phyloP scores from a whole-genome alignment of 2,329 filamentous ascomycete genomes.

The Macroventuria anomochaeta region DNA sequence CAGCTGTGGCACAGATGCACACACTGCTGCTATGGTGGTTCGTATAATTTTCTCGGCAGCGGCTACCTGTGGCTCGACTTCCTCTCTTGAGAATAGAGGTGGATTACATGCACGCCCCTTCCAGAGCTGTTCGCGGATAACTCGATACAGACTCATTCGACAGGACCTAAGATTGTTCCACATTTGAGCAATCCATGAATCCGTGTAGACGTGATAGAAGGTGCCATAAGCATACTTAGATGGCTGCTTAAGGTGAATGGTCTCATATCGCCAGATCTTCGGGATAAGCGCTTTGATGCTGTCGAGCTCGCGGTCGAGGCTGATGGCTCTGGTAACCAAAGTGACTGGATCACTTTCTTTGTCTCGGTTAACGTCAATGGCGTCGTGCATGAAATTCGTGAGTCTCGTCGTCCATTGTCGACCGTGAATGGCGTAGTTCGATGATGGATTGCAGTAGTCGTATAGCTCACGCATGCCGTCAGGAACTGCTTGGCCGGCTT shows the following conservation, averaged over 20 bases:
- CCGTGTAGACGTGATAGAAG: conserved; percentile 39
- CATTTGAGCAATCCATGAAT: conserved; percentile 40
- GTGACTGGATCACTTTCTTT: conserved; percentile 22
- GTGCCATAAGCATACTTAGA: conserved; percentile 26
- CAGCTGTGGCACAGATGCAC: conserved; percentile 39
- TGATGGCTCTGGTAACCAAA: conserved; percentile 22
- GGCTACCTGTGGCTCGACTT: conserved; percentile 15
- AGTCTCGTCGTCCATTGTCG: conserved; percentile 29
- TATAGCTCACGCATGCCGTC: conserved; percentile 32
- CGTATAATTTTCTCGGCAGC: conserved; percentile 25
- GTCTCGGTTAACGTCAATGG: conserved; percentile 31
- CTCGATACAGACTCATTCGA: conserved; percentile 31
- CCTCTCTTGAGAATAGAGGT: conserved; percentile 20
- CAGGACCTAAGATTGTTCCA: conserved; percentile 40
- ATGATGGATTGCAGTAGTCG: conserved; percentile 17
- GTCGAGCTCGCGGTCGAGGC: conserved; percentile 33
- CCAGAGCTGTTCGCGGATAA: conserved; percentile 29
- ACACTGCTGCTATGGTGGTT: conserved; percentile 19
- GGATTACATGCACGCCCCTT: conserved; percentile 20
- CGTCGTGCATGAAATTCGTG: conserved; percentile 28
- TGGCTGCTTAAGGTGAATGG: background rate
- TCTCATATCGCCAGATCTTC: conserved; percentile 35
- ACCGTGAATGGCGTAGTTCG: conserved; percentile 31
- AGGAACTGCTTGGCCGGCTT: conserved; percentile 26
- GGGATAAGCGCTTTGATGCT: conserved; percentile 29